Percentiles rank a stretch among this genome's conserved stretches.
phyloP scores from a whole-genome alignment of 2,329 filamentous ascomycete species.

The Fusarium piperis region DNA sequence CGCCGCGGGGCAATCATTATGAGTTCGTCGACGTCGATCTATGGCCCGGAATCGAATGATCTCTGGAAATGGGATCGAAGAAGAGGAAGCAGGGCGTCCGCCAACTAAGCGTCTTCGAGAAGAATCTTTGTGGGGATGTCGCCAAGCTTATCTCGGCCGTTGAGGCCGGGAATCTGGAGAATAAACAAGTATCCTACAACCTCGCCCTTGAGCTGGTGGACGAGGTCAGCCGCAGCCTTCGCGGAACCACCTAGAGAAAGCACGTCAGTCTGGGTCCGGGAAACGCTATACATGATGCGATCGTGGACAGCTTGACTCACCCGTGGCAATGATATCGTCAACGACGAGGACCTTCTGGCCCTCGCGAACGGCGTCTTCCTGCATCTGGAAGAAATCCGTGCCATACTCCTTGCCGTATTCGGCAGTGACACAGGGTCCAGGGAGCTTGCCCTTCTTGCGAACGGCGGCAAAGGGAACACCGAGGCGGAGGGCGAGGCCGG shows the following conservation, averaged over 20 bases:
- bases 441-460: constrained; percentile 94
- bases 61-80: constrained; percentile 26
- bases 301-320: constrained; percentile 61
- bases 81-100: constrained; percentile 15
- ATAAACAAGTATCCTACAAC: constrained; percentile 93
- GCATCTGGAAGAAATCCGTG: constrained; percentile 95
- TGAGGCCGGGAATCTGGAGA: constrained; percentile 92
- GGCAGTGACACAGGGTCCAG: constrained; percentile 86
- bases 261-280: constrained; percentile 26
- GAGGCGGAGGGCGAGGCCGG: constrained; percentile 83
- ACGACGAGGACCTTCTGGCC: constrained; percentile 93
- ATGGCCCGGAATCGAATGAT: constrained; percentile 22
- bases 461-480: constrained; percentile 91
- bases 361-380: constrained; percentile 82
- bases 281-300: constrained; percentile 14
- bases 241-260: constrained; percentile 81
- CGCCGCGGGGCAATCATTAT: constrained; percentile 14
- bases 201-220: constrained; percentile 85
- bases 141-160: constrained; percentile 89
- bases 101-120: constrained; percentile 62
- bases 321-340: constrained; percentile 98
- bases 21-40: constrained; percentile 24
- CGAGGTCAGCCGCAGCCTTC: constrained; percentile 84
- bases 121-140: constrained; percentile 83
- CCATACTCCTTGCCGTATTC: constrained; percentile 97